phyloP scores from a whole-genome alignment of 1,284 basidiomycete genomes.

The Cronartium quercuum region DNA sequence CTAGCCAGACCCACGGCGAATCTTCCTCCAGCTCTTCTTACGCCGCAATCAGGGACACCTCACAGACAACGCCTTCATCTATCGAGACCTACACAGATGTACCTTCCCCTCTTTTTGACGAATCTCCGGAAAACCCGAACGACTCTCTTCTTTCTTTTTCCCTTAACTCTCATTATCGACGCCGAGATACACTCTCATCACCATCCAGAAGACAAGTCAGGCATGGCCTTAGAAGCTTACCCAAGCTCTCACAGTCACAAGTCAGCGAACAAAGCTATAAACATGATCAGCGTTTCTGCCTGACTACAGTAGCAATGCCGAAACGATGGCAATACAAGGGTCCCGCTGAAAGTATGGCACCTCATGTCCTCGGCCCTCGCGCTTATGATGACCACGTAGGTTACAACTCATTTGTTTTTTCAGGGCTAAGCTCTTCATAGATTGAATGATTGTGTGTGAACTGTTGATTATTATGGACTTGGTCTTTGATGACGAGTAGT shows the following conservation, averaged over 20 bases:
- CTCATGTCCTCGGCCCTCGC: slow-evolving; percentile 27
- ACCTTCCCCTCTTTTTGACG: neutral
- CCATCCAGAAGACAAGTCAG: neutral
- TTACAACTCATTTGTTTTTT: neutral
- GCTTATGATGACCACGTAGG: slow-evolving; percentile 38
- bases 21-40: neutral
- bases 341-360: slow-evolving; percentile 11
- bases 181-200: neutral
- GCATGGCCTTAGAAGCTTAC: neutral
- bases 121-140: neutral
- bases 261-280: neutral
- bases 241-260: neutral
- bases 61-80: neutral
- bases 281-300: neutral
- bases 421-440: neutral
- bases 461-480: neutral
- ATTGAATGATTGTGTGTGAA: neutral
- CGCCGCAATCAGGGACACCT: neutral
- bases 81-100: neutral
- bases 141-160: neutral
- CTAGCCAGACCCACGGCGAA: neutral
- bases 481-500: neutral
- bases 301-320: slow-evolving; percentile 35
- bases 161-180: neutral
- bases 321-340: slow-evolving; percentile 38